phyloP scores from a whole-genome alignment of 176 grass and related monocot genomes.

The Oryza meyeriana region DNA sequence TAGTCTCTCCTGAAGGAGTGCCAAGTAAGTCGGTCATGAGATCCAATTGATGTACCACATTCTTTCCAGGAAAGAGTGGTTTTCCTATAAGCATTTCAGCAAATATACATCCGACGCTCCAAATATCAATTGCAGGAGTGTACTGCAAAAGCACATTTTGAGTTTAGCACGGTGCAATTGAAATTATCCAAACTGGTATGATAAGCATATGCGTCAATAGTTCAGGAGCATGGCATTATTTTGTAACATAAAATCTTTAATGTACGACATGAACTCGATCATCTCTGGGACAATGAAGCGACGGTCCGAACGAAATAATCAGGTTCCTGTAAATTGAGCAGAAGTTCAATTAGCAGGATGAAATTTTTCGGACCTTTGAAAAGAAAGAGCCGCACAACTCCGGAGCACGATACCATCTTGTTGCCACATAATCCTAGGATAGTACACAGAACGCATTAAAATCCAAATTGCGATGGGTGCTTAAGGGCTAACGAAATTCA shows the following conservation, averaged over 20 bases:
- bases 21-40: conserved; percentile 86
- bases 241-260: neutral
- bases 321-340: neutral
- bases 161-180: neutral
- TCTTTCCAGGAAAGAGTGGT: conserved; percentile 78
- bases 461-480: neutral
- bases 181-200: neutral
- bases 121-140: conserved; percentile 84
- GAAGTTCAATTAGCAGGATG: neutral
- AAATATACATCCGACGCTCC: conserved; percentile 89
- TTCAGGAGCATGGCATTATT: neutral
- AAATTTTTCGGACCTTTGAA: conserved; percentile 54
- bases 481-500: neutral
- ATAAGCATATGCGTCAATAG: neutral
- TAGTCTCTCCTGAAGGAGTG: conserved; percentile 62
- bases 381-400: conserved; percentile 89
- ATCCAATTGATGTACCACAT: conserved; percentile 82
- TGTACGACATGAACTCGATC: neutral
- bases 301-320: neutral
- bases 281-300: neutral
- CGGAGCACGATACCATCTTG: conserved; percentile 85
- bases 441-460: neutral
- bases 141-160: conserved; percentile 47
- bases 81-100: conserved; percentile 77
- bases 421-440: conserved; percentile 78